Percentiles rank a stretch among this genome's conserved stretches.
Evolutionary conservation across 495 filamentous ascomycete genomes (phyloP).

Genomic region (Podospora pseudopauciseta): DNA sequence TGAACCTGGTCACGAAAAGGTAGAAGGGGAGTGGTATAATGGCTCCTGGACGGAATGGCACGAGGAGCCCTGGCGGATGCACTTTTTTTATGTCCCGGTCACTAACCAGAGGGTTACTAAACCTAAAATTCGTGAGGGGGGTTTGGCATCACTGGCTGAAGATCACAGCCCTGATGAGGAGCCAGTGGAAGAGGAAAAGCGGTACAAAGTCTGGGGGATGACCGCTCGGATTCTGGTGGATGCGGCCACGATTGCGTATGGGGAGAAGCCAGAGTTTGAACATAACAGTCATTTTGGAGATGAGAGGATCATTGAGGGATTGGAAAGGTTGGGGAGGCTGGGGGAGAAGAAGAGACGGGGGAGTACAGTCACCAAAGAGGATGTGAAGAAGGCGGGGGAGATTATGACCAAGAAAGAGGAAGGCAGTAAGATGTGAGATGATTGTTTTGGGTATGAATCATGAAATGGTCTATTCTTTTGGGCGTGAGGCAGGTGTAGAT

Average conservation of each 20-base stretch:
- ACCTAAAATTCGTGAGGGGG: slow-evolving; percentile 40
- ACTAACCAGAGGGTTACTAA: slow-evolving; percentile 57
- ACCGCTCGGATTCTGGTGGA: slow-evolving; percentile 86
- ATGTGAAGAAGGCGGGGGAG: slow-evolving; percentile 49
- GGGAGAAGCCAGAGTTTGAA: slow-evolving; percentile 74
- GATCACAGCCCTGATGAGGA: slow-evolving; percentile 19
- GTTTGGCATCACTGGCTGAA: slow-evolving; percentile 31
- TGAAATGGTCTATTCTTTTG: background rate
- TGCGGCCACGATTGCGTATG: slow-evolving; percentile 78
- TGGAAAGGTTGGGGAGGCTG: slow-evolving; percentile 60
- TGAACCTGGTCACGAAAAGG: slow-evolving; percentile 37
- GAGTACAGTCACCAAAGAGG: slow-evolving; percentile 56
- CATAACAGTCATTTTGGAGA: slow-evolving; percentile 78
- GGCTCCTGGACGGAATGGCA: slow-evolving; percentile 65
- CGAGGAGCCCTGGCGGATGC: slow-evolving; percentile 65
- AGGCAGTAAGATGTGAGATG: slow-evolving; percentile 20
- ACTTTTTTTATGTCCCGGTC: slow-evolving; percentile 84
- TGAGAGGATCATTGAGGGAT: slow-evolving; percentile 64
- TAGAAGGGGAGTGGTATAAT: slow-evolving; percentile 63
- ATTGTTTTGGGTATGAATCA: background rate
- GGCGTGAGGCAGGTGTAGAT: background rate
- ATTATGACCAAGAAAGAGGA: slow-evolving; percentile 33
- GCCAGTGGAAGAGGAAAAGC: slow-evolving; percentile 45
- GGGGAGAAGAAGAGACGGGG: slow-evolving; percentile 50
- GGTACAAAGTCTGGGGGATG: slow-evolving; percentile 87